Evolutionary conservation across 306 rosid genomes (phyloP).

Genomic region (Benincasa hispida): DNA sequence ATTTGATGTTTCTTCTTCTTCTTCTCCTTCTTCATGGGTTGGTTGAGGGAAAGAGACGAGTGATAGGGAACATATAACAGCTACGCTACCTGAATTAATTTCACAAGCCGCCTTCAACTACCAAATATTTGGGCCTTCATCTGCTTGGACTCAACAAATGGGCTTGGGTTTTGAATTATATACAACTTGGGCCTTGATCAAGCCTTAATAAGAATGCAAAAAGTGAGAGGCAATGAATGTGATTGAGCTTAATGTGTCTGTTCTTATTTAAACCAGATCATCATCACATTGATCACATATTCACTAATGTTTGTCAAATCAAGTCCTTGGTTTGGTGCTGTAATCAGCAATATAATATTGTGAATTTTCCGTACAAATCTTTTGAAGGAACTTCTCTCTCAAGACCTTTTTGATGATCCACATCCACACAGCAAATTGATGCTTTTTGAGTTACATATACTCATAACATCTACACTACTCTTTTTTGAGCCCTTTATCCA

Average conservation of each 20-base stretch:
- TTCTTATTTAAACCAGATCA: not conserved
- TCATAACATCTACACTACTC: not conserved
- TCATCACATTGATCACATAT: not conserved
- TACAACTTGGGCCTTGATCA: not conserved
- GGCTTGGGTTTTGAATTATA: not conserved
- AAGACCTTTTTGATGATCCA: not conserved
- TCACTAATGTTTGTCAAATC: not conserved
- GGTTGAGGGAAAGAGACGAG: slow-evolving; percentile 1
- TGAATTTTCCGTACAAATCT: not conserved
- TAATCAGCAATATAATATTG: not conserved
- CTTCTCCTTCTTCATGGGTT: not conserved
- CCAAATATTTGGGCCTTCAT: not conserved
- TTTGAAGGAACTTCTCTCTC: not conserved
- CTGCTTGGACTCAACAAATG: not conserved
- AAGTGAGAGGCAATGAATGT: not conserved
- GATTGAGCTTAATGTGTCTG: not conserved
- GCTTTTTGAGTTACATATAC: not conserved
- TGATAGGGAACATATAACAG: not conserved
- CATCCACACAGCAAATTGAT: not conserved
- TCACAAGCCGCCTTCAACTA: not conserved
- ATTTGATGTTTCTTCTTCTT: not conserved
- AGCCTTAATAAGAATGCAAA: not conserved
- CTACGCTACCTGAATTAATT: not conserved
- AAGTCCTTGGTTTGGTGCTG: not conserved
- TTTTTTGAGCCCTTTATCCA: not conserved